Base-by-base conservation (phyloP, 805 yeast species). In the Kodamaea kakaduensis region DNA sequence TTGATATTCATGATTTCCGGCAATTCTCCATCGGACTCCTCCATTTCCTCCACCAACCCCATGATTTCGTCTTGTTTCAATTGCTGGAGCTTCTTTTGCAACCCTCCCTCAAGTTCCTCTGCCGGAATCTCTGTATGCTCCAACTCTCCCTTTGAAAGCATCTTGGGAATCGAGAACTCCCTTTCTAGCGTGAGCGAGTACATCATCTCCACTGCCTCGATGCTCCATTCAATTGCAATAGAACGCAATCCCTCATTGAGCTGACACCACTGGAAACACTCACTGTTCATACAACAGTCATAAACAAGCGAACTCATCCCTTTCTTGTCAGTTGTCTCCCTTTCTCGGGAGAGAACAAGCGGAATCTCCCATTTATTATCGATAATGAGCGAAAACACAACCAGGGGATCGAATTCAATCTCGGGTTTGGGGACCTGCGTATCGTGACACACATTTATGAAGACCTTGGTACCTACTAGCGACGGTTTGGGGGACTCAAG, bases 321-420 rank as follows among this genome's bases (percentile, higher is more conserved):
- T 47, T 77, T 77, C 51, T 88, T 88, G 54, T 89, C 96, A 9
- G 41, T 52, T 29, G 73, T 81, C 9, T 79, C 51, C 37, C 69
- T 54, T 31, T 72, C 74, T 0, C 71, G 66, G 0, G 90, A 78
- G 0, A 85, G 77, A 1, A 84, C 71, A 2, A 89, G 76, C 1
- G 96, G 96, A 2, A 87, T 81, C 40, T 83, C 88, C 95, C 96
- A 88, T 49, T 81, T 69, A 48, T 79, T 79, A 23, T 75, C 77
- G 58, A 79, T 74, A 15, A 83, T 79, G 33, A 77, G 56, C 1
- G 81, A 78, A 47, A 78, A 78, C 2, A 85, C 77, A 2, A 63
- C 55, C 24, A 64, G 69, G 3, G 87, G 78, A 23, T 72, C 69
- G 48, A 81, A 83, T 9, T 56, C 72, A 16, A 43, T 40, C 1